A percentile compares a stretch with the other conserved stretches of the same genome.
These are phyloP conservation scores for Leccinum rimulosum DNA, from an alignment of 768 basidiomycete genomes.

Conservation along the genomic window DNA sequence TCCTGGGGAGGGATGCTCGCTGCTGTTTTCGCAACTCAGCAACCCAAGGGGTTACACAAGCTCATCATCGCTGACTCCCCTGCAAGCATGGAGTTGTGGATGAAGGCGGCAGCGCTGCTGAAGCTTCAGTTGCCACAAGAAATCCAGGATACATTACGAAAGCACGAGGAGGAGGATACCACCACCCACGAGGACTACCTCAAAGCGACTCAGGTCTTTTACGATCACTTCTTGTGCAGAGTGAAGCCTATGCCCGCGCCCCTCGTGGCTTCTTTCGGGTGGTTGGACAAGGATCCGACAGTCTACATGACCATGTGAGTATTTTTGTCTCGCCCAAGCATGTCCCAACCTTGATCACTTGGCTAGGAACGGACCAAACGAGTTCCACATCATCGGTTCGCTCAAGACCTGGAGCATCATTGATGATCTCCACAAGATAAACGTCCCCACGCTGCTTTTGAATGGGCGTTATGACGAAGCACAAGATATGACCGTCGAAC, in stretches of 20 bases:
- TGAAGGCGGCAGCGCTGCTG: slow-evolving; percentile 31
- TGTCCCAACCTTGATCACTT: slow-evolving; percentile 1
- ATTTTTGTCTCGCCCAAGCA: not conserved
- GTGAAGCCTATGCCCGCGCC: slow-evolving; percentile 44
- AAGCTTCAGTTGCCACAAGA: slow-evolving; percentile 40
- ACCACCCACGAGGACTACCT: slow-evolving; percentile 45
- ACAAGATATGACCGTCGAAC: slow-evolving; percentile 32
- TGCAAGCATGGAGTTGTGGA: slow-evolving; percentile 45
- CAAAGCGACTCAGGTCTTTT: slow-evolving; percentile 41
- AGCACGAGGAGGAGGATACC: slow-evolving; percentile 46
- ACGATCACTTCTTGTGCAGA: slow-evolving; percentile 42
- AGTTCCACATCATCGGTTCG: slow-evolving; percentile 34
- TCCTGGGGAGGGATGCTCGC: slow-evolving; percentile 48
- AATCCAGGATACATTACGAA: slow-evolving; percentile 37
- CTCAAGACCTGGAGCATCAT: slow-evolving; percentile 38
- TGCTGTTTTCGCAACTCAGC: slow-evolving; percentile 31
- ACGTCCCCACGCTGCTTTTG: slow-evolving; percentile 32
- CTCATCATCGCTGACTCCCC: slow-evolving; percentile 47
- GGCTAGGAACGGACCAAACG: slow-evolving; percentile 40
- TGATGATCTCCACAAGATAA: slow-evolving; percentile 32
- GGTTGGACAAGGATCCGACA: slow-evolving; percentile 43
- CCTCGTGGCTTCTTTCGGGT: slow-evolving; percentile 32
- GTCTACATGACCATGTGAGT: slow-evolving; percentile 48
- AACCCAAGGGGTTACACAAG: slow-evolving; percentile 45
- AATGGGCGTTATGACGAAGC: slow-evolving; percentile 40